Evolutionary conservation across 352 stramenopile species (phyloP).

Genomic region (Globisporangium lucens): DNA sequence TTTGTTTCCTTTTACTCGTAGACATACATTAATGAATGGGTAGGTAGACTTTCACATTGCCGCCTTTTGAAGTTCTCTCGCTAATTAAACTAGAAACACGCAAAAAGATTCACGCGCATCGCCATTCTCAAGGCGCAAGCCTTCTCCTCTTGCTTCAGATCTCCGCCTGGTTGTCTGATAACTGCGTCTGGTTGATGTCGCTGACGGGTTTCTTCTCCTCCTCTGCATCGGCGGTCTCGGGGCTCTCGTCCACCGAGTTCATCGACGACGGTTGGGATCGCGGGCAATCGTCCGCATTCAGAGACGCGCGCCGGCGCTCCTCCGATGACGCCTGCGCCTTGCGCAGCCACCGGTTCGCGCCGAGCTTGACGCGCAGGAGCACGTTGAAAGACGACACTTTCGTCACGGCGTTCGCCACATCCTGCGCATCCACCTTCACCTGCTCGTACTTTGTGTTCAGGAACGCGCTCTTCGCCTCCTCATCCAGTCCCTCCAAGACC

Average conservation of each 20-base stretch:
- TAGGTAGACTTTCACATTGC: neutral
- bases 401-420: conserved; percentile 67
- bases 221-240: conserved; percentile 15
- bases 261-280: conserved; percentile 14
- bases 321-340: conserved; percentile 66
- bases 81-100: conserved; percentile 1
- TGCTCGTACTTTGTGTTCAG: conserved; percentile 43
- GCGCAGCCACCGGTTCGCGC: conserved; percentile 73
- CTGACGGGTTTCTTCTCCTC: conserved; percentile 8
- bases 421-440: conserved; percentile 56
- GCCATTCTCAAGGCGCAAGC: conserved; percentile 1
- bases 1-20: neutral
- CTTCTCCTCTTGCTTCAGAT: conserved; percentile 28
- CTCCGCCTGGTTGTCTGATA: conserved; percentile 39
- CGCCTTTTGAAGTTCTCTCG: neutral
- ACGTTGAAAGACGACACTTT: conserved; percentile 72
- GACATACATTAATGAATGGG: neutral
- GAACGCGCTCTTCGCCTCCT: conserved; percentile 37
- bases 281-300: conserved; percentile 17
- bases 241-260: conserved; percentile 23
- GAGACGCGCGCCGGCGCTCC: conserved; percentile 31
- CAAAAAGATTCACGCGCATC: neutral
- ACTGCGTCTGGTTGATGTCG: neutral
- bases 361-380: conserved; percentile 74
- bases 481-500: conserved; percentile 55